Evolutionary conservation across 2,329 filamentous ascomycete species (phyloP).

Genomic region (Fusarium incarnatum): DNA sequence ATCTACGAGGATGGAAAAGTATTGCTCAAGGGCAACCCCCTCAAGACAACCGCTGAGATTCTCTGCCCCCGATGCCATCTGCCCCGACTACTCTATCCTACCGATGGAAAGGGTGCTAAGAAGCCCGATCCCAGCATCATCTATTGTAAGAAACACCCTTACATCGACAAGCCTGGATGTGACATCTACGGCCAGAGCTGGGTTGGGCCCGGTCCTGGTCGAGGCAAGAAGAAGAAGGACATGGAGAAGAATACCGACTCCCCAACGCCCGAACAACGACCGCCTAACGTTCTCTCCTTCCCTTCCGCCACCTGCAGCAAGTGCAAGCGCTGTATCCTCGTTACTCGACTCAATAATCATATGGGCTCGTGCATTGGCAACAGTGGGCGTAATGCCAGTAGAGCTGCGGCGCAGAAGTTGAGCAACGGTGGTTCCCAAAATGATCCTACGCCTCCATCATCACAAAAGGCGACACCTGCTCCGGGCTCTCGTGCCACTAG

Average conservation of each 20-base stretch:
- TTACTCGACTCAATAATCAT: constrained; percentile 74
- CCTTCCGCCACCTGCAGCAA: constrained; percentile 75
- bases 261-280: constrained; percentile 64
- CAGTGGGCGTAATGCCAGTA: constrained; percentile 71
- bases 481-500: constrained; percentile 66
- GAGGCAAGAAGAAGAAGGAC: constrained; percentile 84
- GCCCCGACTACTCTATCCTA: constrained; percentile 78
- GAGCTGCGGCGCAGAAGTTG: constrained; percentile 72
- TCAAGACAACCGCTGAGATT: constrained; percentile 77
- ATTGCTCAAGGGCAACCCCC: constrained; percentile 76
- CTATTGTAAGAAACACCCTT: constrained; percentile 84
- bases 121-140: constrained; percentile 75
- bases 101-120: constrained; percentile 73
- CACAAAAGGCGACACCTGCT: constrained; percentile 71
- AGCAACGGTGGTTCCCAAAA: constrained; percentile 67
- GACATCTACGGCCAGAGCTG: constrained; percentile 88
- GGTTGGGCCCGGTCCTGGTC: constrained; percentile 75
- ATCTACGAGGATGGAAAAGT: constrained; percentile 77
- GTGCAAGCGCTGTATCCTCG: constrained; percentile 73
- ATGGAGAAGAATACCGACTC: constrained; percentile 71
- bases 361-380: constrained; percentile 77
- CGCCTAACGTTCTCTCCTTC: constrained; percentile 71
- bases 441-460: constrained; percentile 70
- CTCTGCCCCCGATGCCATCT: constrained; percentile 80
- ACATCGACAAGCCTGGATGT: constrained; percentile 79